These are phyloP conservation scores for Leptographium flavum DNA, from an alignment of 2,329 filamentous ascomycete genomes.

Conservation along the genomic window DNA sequence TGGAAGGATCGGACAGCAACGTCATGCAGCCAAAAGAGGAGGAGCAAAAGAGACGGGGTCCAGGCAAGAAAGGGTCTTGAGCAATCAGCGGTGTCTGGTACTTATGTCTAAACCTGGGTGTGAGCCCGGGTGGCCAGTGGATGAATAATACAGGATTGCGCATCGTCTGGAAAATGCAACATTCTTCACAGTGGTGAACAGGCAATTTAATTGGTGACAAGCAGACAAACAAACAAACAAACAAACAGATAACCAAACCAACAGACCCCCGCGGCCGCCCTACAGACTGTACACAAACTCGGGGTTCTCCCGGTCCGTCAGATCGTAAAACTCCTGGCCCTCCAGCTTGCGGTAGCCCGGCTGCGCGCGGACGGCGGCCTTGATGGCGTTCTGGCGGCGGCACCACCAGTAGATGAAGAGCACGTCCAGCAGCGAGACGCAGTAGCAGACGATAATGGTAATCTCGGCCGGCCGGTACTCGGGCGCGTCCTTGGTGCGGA, in stretches of 20 bases:
- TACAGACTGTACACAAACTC: conserved; percentile 48
- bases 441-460: conserved; percentile 45
- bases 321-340: conserved; percentile 54
- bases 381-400: conserved; percentile 41
- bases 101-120: too few species aligned
- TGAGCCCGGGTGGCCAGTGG: too few species aligned
- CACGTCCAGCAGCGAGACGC: conserved; percentile 27
- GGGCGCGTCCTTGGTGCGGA: conserved; percentile 39
- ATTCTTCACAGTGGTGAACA: too few species aligned
- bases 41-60: too few species aligned
- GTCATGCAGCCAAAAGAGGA: not conserved
- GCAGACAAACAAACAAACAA: not conserved
- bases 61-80: too few species aligned
- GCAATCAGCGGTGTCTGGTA: too few species aligned
- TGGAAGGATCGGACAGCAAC: not conserved
- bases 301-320: conserved; percentile 51
- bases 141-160: too few species aligned
- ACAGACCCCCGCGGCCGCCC: not conserved
- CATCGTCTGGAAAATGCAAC: too few species aligned
- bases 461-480: conserved; percentile 50
- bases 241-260: not conserved
- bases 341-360: conserved; percentile 46
- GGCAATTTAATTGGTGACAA: not conserved
- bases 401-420: conserved; percentile 50
- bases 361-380: conserved; percentile 33